A percentile compares a stretch with the other conserved stretches of the same genome.
Evolutionary conservation across 106 monocot genomes (phyloP).

Genomic region (Phalaenopsis equestris): DNA sequence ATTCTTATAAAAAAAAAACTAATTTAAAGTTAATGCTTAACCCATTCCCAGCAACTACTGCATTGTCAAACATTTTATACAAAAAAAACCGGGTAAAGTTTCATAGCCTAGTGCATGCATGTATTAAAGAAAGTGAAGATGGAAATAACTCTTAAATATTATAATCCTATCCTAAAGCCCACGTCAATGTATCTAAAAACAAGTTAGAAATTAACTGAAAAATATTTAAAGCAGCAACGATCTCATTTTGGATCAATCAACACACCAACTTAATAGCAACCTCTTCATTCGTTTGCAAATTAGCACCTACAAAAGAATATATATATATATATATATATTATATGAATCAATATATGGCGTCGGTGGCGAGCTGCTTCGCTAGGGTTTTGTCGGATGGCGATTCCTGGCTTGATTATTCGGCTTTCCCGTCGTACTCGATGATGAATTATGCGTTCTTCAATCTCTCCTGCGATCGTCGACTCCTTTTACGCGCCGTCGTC

Average conservation of each 20-base stretch:
- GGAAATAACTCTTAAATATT: neutral
- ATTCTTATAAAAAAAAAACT: neutral
- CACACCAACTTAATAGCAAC: slow-evolving; percentile 73
- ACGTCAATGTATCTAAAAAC: neutral
- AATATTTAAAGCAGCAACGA: neutral
- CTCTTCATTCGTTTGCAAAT: slow-evolving; percentile 72
- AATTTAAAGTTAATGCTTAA: neutral
- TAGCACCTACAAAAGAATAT: slow-evolving; percentile 31
- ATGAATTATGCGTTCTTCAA: too few relatives aligned
- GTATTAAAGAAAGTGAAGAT: neutral
- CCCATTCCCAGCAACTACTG: neutral
- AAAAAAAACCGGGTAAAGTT: neutral
- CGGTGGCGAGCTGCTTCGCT: too few relatives aligned
- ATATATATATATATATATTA: too few relatives aligned
- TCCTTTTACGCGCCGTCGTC: too few relatives aligned
- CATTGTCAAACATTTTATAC: neutral
- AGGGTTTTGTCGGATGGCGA: too few relatives aligned
- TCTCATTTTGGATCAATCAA: neutral
- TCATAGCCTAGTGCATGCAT: neutral
- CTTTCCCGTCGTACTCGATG: too few relatives aligned
- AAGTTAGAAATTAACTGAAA: neutral
- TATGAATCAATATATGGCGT: too few relatives aligned
- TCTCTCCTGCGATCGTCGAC: too few relatives aligned
- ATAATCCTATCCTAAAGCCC: neutral
- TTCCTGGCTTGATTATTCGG: too few relatives aligned